phyloP scores from a whole-genome alignment of 371 early-diverging fungal genomes.

The Apophysomyces sp. region DNA sequence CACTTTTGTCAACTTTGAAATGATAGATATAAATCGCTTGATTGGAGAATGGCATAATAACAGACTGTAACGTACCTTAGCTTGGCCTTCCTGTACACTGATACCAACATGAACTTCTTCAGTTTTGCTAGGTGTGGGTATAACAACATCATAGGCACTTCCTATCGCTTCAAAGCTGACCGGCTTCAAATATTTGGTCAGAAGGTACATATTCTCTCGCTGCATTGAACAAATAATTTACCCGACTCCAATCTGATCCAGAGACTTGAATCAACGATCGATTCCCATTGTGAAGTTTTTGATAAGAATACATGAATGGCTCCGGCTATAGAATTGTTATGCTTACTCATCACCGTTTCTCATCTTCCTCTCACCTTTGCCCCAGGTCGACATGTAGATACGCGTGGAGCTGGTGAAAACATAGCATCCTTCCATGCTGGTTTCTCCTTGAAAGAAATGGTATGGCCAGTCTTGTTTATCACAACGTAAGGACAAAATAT shows the following conservation, averaged over 20 bases:
- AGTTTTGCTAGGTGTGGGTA: constrained; percentile 53
- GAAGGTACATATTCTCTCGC: neutral
- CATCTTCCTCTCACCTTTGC: constrained; percentile 15
- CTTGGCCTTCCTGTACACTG: constrained; percentile 76
- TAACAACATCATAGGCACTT: constrained; percentile 73
- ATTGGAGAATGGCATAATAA: too few relatives aligned
- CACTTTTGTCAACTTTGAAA: constrained; percentile 81
- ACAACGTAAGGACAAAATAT: constrained; percentile 78
- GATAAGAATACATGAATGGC: constrained; percentile 96
- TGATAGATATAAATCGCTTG: too few relatives aligned
- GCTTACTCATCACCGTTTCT: neutral
- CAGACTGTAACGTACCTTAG: too few relatives aligned
- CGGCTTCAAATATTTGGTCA: constrained; percentile 43
- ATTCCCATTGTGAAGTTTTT: constrained; percentile 78
- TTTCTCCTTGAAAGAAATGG: constrained; percentile 77
- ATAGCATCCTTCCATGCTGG: constrained; percentile 76
- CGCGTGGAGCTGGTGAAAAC: constrained; percentile 68
- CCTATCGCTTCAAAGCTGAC: constrained; percentile 96
- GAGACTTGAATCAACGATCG: constrained; percentile 77
- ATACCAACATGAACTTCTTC: constrained; percentile 84
- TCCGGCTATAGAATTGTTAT: constrained; percentile 34
- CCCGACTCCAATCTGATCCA: constrained; percentile 85
- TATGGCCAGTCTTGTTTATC: constrained; percentile 90
- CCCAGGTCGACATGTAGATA: constrained; percentile 26
- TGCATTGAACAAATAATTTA: constrained; percentile 6